These are phyloP conservation scores for Phytopythium helicoides DNA, from an alignment of 352 stramenopile species.

Conservation along the genomic window DNA sequence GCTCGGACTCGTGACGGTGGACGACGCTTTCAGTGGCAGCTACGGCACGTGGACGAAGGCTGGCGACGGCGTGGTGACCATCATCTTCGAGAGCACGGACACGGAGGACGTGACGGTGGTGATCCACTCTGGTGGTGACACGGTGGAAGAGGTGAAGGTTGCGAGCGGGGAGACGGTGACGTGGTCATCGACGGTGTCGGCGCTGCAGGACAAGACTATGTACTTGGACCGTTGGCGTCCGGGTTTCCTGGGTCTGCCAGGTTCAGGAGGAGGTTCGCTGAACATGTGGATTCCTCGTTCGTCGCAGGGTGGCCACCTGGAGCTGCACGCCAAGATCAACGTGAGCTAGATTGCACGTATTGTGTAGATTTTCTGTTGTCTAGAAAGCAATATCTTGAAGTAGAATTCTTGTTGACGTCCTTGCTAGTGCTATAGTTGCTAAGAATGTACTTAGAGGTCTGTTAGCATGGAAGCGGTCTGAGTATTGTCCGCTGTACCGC, in stretches of 20 bases:
- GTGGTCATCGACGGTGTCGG: constrained; percentile 34
- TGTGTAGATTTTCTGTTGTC: no score
- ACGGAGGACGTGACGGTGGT: constrained; percentile 38
- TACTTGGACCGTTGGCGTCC: constrained; percentile 70
- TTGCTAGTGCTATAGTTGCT: no score
- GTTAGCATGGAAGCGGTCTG: no score
- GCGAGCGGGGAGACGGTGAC: constrained; percentile 25
- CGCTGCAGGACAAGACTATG: constrained; percentile 56
- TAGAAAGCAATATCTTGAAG: no score
- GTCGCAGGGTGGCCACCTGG: constrained; percentile 35
- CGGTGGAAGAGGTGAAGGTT: constrained; percentile 33
- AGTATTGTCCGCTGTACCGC: no score
- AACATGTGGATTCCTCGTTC: constrained; percentile 53
- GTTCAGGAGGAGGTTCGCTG: constrained; percentile 57
- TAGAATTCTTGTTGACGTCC: no score
- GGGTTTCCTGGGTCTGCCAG: constrained; percentile 48
- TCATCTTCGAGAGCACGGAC: constrained; percentile 44
- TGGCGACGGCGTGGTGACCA: constrained; percentile 27
- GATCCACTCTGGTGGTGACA: constrained; percentile 37
- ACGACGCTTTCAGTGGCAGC: constrained; percentile 42
- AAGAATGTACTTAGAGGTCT: no score
- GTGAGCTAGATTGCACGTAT: no score
- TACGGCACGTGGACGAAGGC: constrained; percentile 39
- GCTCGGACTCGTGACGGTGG: constrained; percentile 33
- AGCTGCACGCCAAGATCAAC: constrained; percentile 48